phyloP scores from a whole-genome alignment of 352 stramenopile species.

The Phytophthora meadii region DNA sequence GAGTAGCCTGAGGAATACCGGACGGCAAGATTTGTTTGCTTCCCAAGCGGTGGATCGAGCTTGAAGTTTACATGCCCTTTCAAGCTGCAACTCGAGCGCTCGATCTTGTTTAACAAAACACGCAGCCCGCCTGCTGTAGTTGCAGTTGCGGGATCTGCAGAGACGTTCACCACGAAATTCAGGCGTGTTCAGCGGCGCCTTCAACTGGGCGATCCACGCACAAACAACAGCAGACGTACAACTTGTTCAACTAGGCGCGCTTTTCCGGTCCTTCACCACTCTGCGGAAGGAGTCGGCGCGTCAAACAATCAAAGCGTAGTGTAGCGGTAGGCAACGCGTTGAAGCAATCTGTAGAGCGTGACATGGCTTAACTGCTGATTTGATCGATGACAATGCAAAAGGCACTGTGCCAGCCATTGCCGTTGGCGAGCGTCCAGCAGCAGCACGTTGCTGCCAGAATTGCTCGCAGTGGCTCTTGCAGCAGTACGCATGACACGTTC shows the following conservation, averaged over 20 bases:
- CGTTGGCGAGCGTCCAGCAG: no score
- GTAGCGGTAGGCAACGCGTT: no score
- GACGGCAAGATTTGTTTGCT: slow-evolving; percentile 13
- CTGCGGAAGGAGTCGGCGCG: slow-evolving; percentile 13
- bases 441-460: no score
- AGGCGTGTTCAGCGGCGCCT: slow-evolving; percentile 2
- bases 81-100: neutral
- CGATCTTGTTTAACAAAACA: neutral
- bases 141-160: slow-evolving; percentile 11
- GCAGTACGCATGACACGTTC: slow-evolving; percentile 5
- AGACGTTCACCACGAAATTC: slow-evolving; percentile 6
- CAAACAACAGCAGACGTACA: slow-evolving; percentile 5
- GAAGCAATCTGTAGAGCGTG: no score
- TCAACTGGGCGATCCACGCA: slow-evolving; percentile 19
- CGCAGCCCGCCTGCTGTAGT: slow-evolving; percentile 1
- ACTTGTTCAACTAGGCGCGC: neutral
- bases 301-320: slow-evolving; percentile 2
- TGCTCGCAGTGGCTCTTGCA: no score
- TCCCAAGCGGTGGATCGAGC: neutral
- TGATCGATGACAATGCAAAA: neutral
- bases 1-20: neutral
- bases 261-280: slow-evolving; percentile 20
- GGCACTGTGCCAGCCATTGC: no score
- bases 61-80: slow-evolving; percentile 1
- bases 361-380: no score